Base-by-base conservation (phyloP, 2,329 filamentous ascomycete species). In the Pseudogymnoascus sp. region DNA sequence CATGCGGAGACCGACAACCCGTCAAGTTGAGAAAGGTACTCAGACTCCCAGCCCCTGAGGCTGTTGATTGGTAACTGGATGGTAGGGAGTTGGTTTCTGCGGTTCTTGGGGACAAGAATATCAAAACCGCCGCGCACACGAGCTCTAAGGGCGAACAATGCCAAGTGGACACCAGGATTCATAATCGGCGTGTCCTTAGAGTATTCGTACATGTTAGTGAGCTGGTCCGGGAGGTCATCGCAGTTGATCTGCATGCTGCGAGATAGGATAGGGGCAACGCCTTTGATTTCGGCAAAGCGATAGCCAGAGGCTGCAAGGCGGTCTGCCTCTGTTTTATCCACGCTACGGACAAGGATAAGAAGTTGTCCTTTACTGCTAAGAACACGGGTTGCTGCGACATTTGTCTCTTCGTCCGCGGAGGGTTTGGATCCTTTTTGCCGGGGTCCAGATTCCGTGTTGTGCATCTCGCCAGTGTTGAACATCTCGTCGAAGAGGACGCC, bases 401-500 rank as follows among this genome's bases (percentile, higher is more conserved):
- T 77, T 5, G 74, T 68, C 66, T 81, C 79, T 0, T 78, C 62
- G 51, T 81, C 79, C 10, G 71, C 69, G n/a, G 65, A 64, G 54
- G 63, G 65, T 28, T 65, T 67, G 19, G 28, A 14, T 28, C 51
- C 51, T 57, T 36, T 19, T 3, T 5, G 10, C 14, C 10, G 10
- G 28, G 51, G 1, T 11, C 28, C 16, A 21, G 28, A 6, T 1
- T 36, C 28, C 5, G n/a, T 4, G 16, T 16, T 36, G 16, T 66
- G 61, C 66, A 70, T 65, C 31, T 72, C 77, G 60, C 84, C 89
- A 0, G 90, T 93, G 1, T 83, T 79, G 21, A 93, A 76, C 6
- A 95, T 88, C 68, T 91, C 86, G 67, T 93, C 89, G 77, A 89
- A 93, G 1, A 95, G 78, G 8, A 85, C 79, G 4, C 91, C 91